Base-by-base conservation (phyloP, 1,284 basidiomycete genomes). In the Thelephora terrestris region DNA sequence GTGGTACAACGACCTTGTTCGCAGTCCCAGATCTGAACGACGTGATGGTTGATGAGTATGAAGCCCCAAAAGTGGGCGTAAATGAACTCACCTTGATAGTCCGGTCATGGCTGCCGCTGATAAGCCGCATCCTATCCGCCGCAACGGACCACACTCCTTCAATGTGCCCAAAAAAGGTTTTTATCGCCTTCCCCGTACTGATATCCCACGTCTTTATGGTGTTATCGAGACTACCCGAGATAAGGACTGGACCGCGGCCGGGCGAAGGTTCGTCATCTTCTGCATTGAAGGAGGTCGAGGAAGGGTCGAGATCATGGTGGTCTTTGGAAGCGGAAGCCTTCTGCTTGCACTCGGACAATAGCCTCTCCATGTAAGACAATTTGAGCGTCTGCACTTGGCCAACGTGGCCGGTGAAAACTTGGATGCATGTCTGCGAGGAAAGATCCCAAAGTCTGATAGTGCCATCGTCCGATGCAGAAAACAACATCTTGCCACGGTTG, bases 121-220 rank as follows among this genome's bases (percentile, higher is more conserved):
- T 93, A 46, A 99, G 74, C 47, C 96, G 76, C 57, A 98, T 72
- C 61, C 91, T 90, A 66, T 99, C 93, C 53, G 87, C 85, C 45
- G 91, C 92, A 27, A 99, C 84, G 12, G 82, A 81, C 95, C 95
- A 99, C 7, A 99, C 92, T 48, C 96, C 96, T 61, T 96, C 92
- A 55, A 93, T 91, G 63, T 96, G 93, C 0, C 95, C 96, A 63
- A 99, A 99, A 50, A 96, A 75, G 29, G 96, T 98, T 57, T 79
- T 74, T 45, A 80, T 71, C 43, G 85, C 79, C 56, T 85, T 80
- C 23, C 87, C 91, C 1, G 81, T 81, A 55, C 95, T 90, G 38
- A 98, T 81, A 61, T 98, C 93, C 96, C 96, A 99, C 16, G 95
- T 61, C 65, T 92, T 93, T 68, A 99, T 85, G 14, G 93, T 98